Conservation (phyloP, 192 early-diverging fungal genomes). For the Ambispora gerdemannii region DNA sequence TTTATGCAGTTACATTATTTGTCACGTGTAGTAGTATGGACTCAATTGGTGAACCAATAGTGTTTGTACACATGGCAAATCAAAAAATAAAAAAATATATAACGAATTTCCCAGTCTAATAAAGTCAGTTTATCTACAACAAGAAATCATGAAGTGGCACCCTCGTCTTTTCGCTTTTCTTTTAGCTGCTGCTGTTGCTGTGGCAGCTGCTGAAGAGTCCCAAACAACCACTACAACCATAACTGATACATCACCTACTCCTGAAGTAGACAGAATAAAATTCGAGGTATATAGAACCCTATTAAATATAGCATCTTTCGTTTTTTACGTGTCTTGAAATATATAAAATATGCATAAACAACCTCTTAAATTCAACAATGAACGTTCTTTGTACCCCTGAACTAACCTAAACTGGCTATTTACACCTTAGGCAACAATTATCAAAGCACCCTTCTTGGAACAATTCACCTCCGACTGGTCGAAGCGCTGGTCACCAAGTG, state of each 20-base stretch:
- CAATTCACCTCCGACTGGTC: constrained; percentile 62
- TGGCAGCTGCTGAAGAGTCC: background rate
- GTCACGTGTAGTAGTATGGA: background rate
- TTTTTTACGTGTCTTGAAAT: background rate
- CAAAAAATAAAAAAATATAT: background rate
- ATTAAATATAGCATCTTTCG: too few relatives aligned
- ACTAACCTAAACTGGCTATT: too few relatives aligned
- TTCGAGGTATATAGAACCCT: constrained; percentile 22
- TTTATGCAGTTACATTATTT: background rate
- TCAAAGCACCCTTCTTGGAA: constrained; percentile 69
- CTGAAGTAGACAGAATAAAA: background rate
- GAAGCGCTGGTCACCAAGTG: constrained; percentile 65
- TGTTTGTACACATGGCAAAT: background rate
- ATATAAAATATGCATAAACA: background rate
- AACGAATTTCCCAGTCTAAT: too few relatives aligned
- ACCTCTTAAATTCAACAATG: too few relatives aligned
- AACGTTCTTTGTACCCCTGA: too few relatives aligned
- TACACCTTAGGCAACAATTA: constrained; percentile 51
- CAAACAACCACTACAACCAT: background rate
- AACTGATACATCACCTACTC: too few relatives aligned
- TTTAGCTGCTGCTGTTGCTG: background rate
- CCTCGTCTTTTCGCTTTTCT: constrained; percentile 19
- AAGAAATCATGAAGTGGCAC: constrained; percentile 21
- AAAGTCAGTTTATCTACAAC: too few relatives aligned
- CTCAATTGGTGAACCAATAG: background rate